Evolutionary conservation across 2,329 filamentous ascomycete species (phyloP).

Genomic region (Cladophialophora yegresii): DNA sequence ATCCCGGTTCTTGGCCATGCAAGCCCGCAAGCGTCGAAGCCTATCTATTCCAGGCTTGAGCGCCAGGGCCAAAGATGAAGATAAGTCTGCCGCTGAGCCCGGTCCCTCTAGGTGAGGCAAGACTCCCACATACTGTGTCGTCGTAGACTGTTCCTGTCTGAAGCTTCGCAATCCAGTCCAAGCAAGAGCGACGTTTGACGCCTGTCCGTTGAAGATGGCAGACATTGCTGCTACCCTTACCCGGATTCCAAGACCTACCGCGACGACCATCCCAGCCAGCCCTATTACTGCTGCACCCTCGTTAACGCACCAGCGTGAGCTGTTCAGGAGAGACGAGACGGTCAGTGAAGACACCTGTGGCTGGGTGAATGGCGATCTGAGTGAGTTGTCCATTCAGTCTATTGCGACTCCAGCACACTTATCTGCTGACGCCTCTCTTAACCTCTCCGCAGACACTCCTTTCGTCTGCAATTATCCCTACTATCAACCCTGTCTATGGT

Average conservation of each 20-base stretch:
- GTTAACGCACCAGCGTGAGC: slow-evolving; percentile 14
- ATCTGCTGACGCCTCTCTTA: neutral
- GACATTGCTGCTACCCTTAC: slow-evolving; percentile 3
- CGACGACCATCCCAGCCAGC: slow-evolving; percentile 10
- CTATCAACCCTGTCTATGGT: slow-evolving; percentile 15
- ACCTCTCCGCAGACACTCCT: slow-evolving; percentile 3
- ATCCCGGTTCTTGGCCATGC: no score
- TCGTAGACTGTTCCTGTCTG: neutral
- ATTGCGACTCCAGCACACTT: neutral
- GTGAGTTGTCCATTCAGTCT: slow-evolving; percentile 1
- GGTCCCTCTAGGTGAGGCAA: neutral
- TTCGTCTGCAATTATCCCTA: slow-evolving; percentile 16
- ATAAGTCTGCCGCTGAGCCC: neutral
- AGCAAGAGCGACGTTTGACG: neutral
- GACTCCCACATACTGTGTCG: neutral
- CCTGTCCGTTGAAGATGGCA: neutral
- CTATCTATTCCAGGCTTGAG: neutral
- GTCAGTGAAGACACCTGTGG: slow-evolving; percentile 15
- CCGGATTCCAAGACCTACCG: neutral
- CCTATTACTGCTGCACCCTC: slow-evolving; percentile 16
- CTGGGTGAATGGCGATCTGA: slow-evolving; percentile 22
- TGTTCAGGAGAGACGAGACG: slow-evolving; percentile 11
- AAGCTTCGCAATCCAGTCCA: neutral
- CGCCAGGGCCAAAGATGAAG: neutral
- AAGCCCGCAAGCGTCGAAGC: neutral